Conservation (phyloP, 2,329 filamentous ascomycete species). For the Ophiobolus disseminans region DNA sequence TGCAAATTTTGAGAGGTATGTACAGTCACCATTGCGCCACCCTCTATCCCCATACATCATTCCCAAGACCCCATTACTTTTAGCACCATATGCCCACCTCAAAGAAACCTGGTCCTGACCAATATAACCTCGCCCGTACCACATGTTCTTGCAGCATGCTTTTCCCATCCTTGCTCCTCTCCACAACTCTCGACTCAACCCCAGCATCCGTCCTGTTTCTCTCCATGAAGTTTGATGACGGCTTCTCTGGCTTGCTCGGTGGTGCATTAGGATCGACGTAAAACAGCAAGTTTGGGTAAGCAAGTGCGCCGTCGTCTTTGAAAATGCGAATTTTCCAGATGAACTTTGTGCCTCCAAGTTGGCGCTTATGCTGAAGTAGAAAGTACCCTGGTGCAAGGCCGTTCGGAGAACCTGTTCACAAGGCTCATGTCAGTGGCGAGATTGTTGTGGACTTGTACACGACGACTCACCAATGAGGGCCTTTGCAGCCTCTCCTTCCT, state of each 20-base stretch:
- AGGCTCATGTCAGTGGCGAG: not conserved
- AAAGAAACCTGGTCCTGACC: too few species aligned
- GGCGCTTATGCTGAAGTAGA: slow-evolving; percentile 16
- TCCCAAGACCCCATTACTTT: too few species aligned
- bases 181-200: not conserved
- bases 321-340: slow-evolving; percentile 15
- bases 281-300: slow-evolving; percentile 9
- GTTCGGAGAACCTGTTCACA: slow-evolving; percentile 14
- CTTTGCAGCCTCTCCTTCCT: not conserved
- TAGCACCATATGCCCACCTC: too few species aligned
- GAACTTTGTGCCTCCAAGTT: slow-evolving; percentile 15
- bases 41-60: too few species aligned
- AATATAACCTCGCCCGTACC: not conserved
- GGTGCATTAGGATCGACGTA: slow-evolving; percentile 5
- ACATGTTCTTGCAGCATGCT: slow-evolving; percentile 9
- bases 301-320: slow-evolving; percentile 1
- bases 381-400: slow-evolving; percentile 18
- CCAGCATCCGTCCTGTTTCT: not conserved
- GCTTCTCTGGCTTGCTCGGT: not conserved
- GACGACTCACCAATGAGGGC: not conserved
- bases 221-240: not conserved
- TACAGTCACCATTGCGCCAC: too few species aligned
- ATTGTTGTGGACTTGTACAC: not conserved
- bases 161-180: slow-evolving; percentile 7
- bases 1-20: too few species aligned